A percentile compares a stretch with the other conserved stretches of the same genome.
These are phyloP conservation scores for Trametes sp. DNA, from an alignment of 1,284 basidiomycete genomes.

Conservation along the genomic window DNA sequence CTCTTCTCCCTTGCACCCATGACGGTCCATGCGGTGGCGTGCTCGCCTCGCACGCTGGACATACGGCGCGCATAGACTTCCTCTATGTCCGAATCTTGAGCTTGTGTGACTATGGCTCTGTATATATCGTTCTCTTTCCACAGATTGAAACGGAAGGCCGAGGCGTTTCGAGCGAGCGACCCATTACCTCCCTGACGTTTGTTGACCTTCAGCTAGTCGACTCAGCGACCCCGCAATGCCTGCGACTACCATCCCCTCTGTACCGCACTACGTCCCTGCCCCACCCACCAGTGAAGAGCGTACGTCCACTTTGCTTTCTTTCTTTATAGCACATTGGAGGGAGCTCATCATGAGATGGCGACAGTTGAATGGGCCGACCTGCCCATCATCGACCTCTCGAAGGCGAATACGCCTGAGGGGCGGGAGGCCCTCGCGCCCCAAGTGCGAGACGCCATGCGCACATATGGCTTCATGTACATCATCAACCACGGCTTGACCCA, in stretches of 20 bases:
- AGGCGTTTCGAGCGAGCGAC: not conserved
- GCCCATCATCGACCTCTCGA: slow-evolving; percentile 68
- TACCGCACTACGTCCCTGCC: slow-evolving; percentile 47
- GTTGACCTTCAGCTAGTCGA: not conserved
- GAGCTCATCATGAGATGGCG: too few relatives aligned
- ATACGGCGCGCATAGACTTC: not conserved
- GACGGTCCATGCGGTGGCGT: slow-evolving; percentile 1
- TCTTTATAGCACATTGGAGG: too few relatives aligned
- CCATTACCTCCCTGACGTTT: not conserved
- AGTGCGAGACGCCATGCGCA: slow-evolving; percentile 64
- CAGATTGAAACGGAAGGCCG: not conserved
- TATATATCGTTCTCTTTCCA: not conserved
- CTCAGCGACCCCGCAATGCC: slow-evolving; percentile 10
- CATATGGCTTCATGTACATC: slow-evolving; percentile 70
- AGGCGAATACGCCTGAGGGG: slow-evolving; percentile 55
- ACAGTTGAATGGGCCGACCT: slow-evolving; percentile 77
- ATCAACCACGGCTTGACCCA: slow-evolving; percentile 63
- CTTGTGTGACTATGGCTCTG: not conserved
- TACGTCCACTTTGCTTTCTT: slow-evolving; percentile 29
- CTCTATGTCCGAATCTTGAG: slow-evolving; percentile 3
- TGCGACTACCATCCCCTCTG: slow-evolving; percentile 19
- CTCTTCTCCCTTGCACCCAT: slow-evolving; percentile 6
- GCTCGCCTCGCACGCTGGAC: slow-evolving; percentile 1
- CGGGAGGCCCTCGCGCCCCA: slow-evolving; percentile 56
- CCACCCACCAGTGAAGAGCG: slow-evolving; percentile 43